A percentile compares a stretch with the other conserved stretches of the same genome.
Evolutionary conservation across 208 protist genomes (phyloP).

Genomic region (Leishmania amazonensis): DNA sequence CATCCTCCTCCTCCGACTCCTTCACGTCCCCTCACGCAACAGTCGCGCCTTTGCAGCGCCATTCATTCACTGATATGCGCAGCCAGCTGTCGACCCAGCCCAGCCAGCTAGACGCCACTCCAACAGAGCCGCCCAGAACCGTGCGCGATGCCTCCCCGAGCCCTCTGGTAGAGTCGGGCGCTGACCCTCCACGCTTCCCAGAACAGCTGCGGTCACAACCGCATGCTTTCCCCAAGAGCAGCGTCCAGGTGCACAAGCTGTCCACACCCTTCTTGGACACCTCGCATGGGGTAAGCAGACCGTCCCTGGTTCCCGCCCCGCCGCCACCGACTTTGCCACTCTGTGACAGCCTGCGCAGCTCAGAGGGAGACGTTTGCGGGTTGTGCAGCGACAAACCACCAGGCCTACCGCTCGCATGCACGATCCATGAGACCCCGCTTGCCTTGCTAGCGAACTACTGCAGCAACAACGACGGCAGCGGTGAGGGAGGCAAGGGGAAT

Average conservation of each 20-base stretch:
- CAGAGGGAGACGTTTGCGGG: neutral
- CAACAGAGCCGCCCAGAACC: conserved; percentile 15
- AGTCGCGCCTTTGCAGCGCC: neutral
- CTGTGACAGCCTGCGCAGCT: conserved; percentile 4
- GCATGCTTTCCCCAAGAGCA: conserved; percentile 2
- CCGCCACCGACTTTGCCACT: conserved; percentile 12
- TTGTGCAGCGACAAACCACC: neutral
- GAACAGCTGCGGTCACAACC: neutral
- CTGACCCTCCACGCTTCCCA: conserved; percentile 6
- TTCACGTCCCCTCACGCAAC: conserved; percentile 5
- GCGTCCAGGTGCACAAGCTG: conserved; percentile 7
- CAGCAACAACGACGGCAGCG: neutral
- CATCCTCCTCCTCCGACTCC: conserved; percentile 8
- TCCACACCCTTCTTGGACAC: conserved; percentile 7
- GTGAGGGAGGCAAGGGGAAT: neutral
- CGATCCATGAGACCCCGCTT: conserved; percentile 14
- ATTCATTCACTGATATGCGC: neutral
- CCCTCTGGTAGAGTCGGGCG: neutral
- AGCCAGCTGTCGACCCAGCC: neutral
- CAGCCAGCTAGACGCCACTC: conserved; percentile 7
- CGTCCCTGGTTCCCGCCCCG: conserved; percentile 2
- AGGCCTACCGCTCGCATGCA: neutral
- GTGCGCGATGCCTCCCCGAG: conserved; percentile 14
- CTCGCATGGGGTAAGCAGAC: neutral
- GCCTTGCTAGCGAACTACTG: conserved; percentile 5